These are phyloP conservation scores for Neonectria coccinea DNA, from an alignment of 2,329 filamentous ascomycete species.

Conservation along the genomic window DNA sequence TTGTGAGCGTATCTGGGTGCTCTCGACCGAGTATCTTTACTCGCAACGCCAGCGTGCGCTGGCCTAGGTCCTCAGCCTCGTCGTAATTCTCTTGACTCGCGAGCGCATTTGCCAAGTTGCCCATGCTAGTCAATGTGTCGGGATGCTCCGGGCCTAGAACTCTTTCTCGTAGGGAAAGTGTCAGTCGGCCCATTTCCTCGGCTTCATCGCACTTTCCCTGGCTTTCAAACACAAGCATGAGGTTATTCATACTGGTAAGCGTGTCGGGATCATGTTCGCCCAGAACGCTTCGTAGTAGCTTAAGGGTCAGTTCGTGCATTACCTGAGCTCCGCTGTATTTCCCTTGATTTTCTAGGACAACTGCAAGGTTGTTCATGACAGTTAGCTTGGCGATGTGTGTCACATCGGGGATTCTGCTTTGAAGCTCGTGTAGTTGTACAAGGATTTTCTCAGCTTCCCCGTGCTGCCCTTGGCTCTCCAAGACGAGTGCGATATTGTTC, in stretches of 20 bases:
- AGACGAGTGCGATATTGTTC: background rate
- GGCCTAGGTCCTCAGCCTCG: background rate
- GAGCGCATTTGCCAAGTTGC: background rate
- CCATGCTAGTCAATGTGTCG: background rate
- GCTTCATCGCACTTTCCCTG: background rate
- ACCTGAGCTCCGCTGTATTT: too few species aligned
- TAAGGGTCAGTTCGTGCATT: too few species aligned
- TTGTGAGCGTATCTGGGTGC: conserved; percentile 2
- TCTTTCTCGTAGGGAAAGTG: background rate
- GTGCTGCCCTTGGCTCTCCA: conserved; percentile 1
- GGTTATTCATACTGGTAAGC: too few species aligned
- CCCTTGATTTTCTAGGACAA: too few species aligned
- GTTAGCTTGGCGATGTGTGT: too few species aligned
- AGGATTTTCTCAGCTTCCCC: conserved; percentile 6
- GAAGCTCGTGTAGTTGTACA: background rate
- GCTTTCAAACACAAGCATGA: background rate
- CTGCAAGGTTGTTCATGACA: too few species aligned
- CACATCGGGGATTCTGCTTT: too few species aligned
- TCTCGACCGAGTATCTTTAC: background rate
- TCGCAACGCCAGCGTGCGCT: too few species aligned
- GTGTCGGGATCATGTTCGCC: too few species aligned
- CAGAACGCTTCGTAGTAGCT: too few species aligned
- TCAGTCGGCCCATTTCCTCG: background rate
- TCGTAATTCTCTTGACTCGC: background rate
- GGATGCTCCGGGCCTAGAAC: background rate